Evolutionary conservation across 2,329 filamentous ascomycete genomes (phyloP), one percentile per base, ranked within the genome.

Genomic region (Aspergillus sojae): DNA sequence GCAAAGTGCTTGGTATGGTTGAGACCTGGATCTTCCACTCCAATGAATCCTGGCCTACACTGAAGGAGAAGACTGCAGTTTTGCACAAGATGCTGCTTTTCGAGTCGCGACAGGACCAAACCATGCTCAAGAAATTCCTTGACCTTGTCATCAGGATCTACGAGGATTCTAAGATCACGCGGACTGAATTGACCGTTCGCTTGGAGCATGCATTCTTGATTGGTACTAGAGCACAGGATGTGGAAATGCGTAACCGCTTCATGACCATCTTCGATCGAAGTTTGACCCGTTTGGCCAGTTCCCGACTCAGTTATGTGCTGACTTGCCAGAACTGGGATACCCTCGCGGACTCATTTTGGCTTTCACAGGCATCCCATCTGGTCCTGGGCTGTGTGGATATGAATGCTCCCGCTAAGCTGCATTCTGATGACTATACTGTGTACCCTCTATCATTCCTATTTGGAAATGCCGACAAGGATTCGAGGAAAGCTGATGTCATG

Each of bases 11-110:
- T 32, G 88, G 90, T 57, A 94, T 99, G 87, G 94, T 97, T 4
- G 94, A 98, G 75, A 87, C 85, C 36, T 99, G 96, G 96, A 92
- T 99, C 6, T 99, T 99, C 82, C 88, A 93, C 68, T 95, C 93
- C 0, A 94, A 93, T 63, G 95, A 97, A 67, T 95, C 93, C 2
- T 97, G 95, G 85, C 95, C 95, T 0, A 99, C 95, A 0, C 85
- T 99, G 1, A 99, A 99, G 78, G 96, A 99, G 79, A 99, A 99
- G 82, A 98, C 94, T 0, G 96, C 96, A 1, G 95, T 99, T 1
- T 82, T 99, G n/a, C 94, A 96, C 72, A 99, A 99, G 81, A 99
- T 99, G 95, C 82, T 98, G 19, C 89, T 94, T 0, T 99, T 99
- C 70, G 95, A 99, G 78, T 88, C 92, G 62, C 87, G 95, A 45